A percentile compares a stretch with the other conserved stretches of the same genome.
Conservation (phyloP, 495 filamentous ascomycete species). For the Oleoguttula mirabilis region DNA sequence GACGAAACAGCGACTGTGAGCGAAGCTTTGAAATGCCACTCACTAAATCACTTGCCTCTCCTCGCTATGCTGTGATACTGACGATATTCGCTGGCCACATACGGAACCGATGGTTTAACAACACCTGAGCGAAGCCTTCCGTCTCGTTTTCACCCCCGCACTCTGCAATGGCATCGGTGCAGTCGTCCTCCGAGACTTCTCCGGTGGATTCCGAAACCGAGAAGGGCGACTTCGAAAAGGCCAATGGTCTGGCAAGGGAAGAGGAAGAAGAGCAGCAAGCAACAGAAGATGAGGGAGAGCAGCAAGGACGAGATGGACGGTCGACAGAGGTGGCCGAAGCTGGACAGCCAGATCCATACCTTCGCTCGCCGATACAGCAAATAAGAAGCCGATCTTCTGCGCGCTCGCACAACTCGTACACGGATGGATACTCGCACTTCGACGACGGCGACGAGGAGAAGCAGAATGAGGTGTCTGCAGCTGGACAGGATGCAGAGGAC, state of each 20-base stretch:
- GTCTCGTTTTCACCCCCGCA: too few species aligned
- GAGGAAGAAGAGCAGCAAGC: slow-evolving; percentile 5
- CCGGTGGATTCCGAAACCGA: background rate
- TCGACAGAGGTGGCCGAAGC: background rate
- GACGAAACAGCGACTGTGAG: too few species aligned
- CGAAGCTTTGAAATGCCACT: too few species aligned
- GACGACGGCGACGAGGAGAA: slow-evolving; percentile 5
- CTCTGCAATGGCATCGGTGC: too few species aligned
- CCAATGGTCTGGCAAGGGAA: background rate
- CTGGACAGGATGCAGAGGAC: slow-evolving; percentile 1
- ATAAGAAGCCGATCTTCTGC: slow-evolving; percentile 9
- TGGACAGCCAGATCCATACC: background rate
- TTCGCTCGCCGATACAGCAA: slow-evolving; percentile 2
- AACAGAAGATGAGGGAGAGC: slow-evolving; percentile 3
- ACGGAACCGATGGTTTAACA: too few species aligned
- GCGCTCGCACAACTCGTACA: slow-evolving; percentile 12
- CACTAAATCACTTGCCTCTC: too few species aligned
- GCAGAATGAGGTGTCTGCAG: background rate
- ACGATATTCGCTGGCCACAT: too few species aligned
- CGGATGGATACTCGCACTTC: slow-evolving; percentile 15
- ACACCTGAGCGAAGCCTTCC: too few species aligned
- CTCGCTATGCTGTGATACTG: too few species aligned
- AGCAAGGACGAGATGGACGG: background rate
- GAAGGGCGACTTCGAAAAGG: slow-evolving; percentile 3
- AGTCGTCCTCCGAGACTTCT: background rate